phyloP scores from a whole-genome alignment of 202 grass and related monocot genomes.

The Schoenoplectus tabernaemontani region DNA sequence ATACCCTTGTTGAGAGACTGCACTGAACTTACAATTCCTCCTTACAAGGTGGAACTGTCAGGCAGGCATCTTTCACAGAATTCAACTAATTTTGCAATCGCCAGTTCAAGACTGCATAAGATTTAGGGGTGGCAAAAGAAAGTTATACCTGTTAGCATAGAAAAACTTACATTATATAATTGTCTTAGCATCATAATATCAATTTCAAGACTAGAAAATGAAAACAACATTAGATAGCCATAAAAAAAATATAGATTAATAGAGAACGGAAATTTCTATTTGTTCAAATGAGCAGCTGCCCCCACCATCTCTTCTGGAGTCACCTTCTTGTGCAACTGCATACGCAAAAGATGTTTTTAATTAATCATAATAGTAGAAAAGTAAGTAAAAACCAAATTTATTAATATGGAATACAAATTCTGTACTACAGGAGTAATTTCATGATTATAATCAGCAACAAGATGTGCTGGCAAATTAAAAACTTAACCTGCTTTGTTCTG shows the following conservation, averaged over 20 bases:
- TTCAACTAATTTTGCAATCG: neutral
- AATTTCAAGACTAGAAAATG: neutral
- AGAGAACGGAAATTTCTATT: constrained; percentile 24
- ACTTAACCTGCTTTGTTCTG: neutral
- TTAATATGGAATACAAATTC: constrained; percentile 8
- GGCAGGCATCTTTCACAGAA: neutral
- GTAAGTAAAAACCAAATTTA: neutral
- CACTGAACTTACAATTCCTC: neutral
- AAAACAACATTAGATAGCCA: neutral
- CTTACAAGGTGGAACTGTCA: neutral
- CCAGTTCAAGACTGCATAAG: neutral
- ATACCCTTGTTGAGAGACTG: too few species aligned
- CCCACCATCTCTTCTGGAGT: constrained; percentile 51
- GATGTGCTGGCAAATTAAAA: neutral
- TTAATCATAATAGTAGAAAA: neutral
- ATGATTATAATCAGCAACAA: neutral
- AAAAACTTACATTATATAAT: neutral
- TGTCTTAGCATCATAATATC: neutral
- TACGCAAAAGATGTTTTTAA: constrained; percentile 17
- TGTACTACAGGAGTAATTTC: neutral
- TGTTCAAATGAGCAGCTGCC: constrained; percentile 31
- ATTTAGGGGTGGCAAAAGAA: neutral
- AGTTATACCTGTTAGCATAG: neutral
- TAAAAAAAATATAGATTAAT: neutral
- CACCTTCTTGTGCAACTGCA: constrained; percentile 87